These are phyloP conservation scores for Novakomyces olei DNA, from an alignment of 805 yeast species.

Conservation along the genomic window DNA sequence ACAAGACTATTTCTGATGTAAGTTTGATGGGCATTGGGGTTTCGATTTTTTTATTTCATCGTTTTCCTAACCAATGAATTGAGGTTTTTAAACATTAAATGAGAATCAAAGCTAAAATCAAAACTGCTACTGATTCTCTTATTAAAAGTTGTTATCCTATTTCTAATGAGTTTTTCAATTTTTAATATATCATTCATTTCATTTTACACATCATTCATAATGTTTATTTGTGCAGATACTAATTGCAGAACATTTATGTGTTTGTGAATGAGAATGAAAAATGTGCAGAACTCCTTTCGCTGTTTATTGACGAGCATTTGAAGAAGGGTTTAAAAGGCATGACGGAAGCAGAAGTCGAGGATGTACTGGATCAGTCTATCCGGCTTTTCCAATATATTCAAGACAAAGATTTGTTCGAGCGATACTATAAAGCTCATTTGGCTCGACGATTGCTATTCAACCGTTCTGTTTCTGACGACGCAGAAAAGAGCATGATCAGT, in stretches of 20 bases:
- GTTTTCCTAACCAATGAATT: constrained; percentile 37
- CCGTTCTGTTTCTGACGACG: constrained; percentile 27
- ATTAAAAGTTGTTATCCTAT: no score
- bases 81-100: constrained; percentile 33
- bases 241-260: no score
- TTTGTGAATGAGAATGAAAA: constrained; percentile 27
- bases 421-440: constrained; percentile 60
- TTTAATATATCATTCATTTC: no score
- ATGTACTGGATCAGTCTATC: constrained; percentile 32
- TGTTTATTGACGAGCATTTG: constrained; percentile 35
- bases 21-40: no score
- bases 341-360: constrained; percentile 25
- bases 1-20: constrained; percentile 37
- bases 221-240: no score
- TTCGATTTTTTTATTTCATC: no score
- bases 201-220: no score
- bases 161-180: no score
- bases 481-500: constrained; percentile 46
- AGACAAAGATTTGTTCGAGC: constrained; percentile 74
- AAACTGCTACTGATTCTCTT: no score
- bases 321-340: constrained; percentile 28
- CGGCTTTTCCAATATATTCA: constrained; percentile 42
- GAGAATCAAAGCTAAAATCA: no score
- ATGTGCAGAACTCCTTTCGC: constrained; percentile 32
- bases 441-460: constrained; percentile 50